These are phyloP conservation scores for Penicillium robsamsonii DNA, from an alignment of 495 filamentous ascomycete species.

Conservation along the genomic window DNA sequence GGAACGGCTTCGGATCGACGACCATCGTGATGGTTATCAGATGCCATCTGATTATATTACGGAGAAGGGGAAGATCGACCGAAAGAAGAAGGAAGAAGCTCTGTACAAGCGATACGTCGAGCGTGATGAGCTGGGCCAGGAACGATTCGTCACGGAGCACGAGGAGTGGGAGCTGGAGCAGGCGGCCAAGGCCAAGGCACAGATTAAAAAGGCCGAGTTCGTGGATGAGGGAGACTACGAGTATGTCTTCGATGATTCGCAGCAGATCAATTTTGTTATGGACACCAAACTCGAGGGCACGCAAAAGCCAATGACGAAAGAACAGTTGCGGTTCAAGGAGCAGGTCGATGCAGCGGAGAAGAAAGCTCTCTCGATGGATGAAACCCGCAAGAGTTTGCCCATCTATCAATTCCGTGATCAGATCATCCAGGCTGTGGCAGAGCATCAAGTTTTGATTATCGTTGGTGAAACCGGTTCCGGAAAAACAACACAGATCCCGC, in stretches of 20 bases:
- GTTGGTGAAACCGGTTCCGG: conserved; percentile 87
- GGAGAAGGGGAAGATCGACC: conserved; percentile 86
- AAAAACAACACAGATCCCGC: conserved; percentile 87
- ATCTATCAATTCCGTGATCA: conserved; percentile 81
- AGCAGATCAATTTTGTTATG: conserved; percentile 82
- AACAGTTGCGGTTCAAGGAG: conserved; percentile 73
- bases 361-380: conserved; percentile 81
- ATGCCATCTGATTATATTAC: conserved; percentile 94
- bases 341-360: conserved; percentile 84
- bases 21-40: conserved; percentile 88
- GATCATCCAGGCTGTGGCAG: conserved; percentile 72
- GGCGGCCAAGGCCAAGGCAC: conserved; percentile 81
- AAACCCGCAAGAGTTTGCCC: conserved; percentile 85
- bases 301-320: conserved; percentile 65
- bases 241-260: conserved; percentile 87
- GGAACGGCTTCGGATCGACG: conserved; percentile 83
- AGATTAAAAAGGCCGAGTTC: conserved; percentile 71
- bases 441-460: conserved; percentile 80
- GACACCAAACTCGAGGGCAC: conserved; percentile 70
- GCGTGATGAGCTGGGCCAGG: conserved; percentile 80
- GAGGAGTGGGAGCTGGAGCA: conserved; percentile 96
- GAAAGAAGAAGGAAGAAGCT: conserved; percentile 85
- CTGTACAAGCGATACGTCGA: conserved; percentile 91
- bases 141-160: conserved; percentile 89
- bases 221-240: conserved; percentile 89